A percentile compares a stretch with the other conserved stretches of the same genome.
These are phyloP conservation scores for Pinus taeda DNA, from an alignment of 75 land plant genomes.

Conservation along the genomic window DNA sequence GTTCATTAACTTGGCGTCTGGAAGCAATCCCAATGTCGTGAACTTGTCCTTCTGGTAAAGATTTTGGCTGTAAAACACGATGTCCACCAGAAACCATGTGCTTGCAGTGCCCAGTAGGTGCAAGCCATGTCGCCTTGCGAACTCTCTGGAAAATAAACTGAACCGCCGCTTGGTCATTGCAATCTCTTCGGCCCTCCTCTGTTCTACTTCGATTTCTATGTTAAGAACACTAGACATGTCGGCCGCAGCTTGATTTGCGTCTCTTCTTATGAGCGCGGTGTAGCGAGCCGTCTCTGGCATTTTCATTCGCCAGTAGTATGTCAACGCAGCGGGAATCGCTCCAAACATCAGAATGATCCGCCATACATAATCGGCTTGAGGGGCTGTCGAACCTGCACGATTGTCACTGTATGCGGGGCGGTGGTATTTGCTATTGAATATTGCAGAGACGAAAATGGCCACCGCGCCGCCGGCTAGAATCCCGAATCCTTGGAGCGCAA, in stretches of 20 bases:
- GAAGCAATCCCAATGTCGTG: conserved; percentile 38
- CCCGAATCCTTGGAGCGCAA: conserved; percentile 56
- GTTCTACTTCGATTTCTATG: conserved; percentile 5
- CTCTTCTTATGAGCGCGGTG: conserved; percentile 44
- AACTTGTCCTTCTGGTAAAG: conserved; percentile 55
- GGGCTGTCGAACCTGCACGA: conserved; percentile 6
- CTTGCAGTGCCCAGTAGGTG: conserved; percentile 31
- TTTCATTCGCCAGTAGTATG: conserved; percentile 56
- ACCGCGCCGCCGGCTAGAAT: conserved; percentile 40
- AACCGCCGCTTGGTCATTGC: conserved; percentile 5
- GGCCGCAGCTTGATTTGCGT: conserved; percentile 39
- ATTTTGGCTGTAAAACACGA: conserved; percentile 42
- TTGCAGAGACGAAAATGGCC: conserved; percentile 21
- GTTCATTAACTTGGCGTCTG: conserved; percentile 22
- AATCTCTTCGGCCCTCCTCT: background rate
- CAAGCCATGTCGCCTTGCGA: conserved; percentile 30
- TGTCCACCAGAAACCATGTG: conserved; percentile 50
- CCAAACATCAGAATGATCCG: conserved; percentile 43
- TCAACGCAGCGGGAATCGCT: conserved; percentile 34
- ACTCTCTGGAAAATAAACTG: conserved; percentile 26
- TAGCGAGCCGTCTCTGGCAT: conserved; percentile 67
- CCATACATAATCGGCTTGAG: conserved; percentile 29
- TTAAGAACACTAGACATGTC: conserved; percentile 45
- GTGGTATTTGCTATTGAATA: background rate
- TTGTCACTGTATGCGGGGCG: background rate